Conservation (phyloP, 768 basidiomycete genomes). For the Lentinula boryana region DNA sequence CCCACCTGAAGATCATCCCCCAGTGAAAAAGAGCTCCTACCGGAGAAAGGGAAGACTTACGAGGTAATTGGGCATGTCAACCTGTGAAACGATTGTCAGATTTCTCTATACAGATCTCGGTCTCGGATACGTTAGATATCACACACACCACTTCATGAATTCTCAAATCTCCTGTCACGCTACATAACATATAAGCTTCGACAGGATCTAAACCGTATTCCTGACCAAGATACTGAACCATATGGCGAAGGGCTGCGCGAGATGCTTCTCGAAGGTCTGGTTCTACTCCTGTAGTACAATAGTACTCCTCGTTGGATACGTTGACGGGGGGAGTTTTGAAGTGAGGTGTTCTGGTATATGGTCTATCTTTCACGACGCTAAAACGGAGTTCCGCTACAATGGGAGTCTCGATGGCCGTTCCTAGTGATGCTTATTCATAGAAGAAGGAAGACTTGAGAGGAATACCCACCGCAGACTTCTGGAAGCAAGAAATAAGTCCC, state of each 20-base stretch:
- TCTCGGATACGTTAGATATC: too few relatives aligned
- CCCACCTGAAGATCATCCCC: constrained; percentile 32
- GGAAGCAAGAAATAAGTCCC: background rate
- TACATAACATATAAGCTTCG: constrained; percentile 58
- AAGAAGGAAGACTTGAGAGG: background rate
- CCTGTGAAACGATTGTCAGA: constrained; percentile 23
- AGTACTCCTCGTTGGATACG: constrained; percentile 33
- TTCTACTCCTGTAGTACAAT: constrained; percentile 54
- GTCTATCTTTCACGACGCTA: constrained; percentile 49
- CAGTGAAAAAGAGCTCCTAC: background rate
- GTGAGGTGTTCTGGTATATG: constrained; percentile 55
- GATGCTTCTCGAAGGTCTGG: constrained; percentile 51
- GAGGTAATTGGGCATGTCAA: constrained; percentile 63
- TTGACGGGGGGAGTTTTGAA: constrained; percentile 30
- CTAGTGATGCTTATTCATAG: constrained; percentile 19
- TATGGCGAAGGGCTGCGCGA: constrained; percentile 48
- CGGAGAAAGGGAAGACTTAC: constrained; percentile 23
- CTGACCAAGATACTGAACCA: constrained; percentile 46
- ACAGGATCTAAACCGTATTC: constrained; percentile 37
- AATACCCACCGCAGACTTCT: constrained; percentile 56
- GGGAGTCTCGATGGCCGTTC: constrained; percentile 60
- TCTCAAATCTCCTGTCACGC: constrained; percentile 51
- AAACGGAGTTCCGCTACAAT: constrained; percentile 43
- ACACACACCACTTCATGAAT: constrained; percentile 57
- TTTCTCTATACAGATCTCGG: background rate